phyloP scores from a whole-genome alignment of 805 yeast genomes.

The Candida hispaniensis region DNA sequence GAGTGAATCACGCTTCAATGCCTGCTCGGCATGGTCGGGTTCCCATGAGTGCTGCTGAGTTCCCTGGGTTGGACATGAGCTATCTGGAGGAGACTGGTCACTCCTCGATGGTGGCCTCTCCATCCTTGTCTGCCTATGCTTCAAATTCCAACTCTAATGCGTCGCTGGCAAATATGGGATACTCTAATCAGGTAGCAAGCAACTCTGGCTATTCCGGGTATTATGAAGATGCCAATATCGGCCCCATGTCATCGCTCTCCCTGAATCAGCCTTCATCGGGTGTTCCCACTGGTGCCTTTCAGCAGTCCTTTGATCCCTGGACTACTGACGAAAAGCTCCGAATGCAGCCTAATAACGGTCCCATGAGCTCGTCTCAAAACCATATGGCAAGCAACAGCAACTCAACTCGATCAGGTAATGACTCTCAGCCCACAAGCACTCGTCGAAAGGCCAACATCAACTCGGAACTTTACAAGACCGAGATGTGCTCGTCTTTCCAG shows the following conservation, averaged over 20 bases:
- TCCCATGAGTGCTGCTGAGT: slow-evolving; percentile 14
- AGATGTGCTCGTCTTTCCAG: slow-evolving; percentile 69
- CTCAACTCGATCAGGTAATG: no score
- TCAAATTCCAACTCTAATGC: slow-evolving; percentile 12
- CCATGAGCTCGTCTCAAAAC: no score
- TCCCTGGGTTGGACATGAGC: slow-evolving; percentile 13
- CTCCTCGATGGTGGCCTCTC: slow-evolving; percentile 2
- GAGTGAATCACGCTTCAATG: no score
- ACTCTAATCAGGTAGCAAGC: slow-evolving; percentile 5
- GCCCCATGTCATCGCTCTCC: no score
- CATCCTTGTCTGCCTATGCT: slow-evolving; percentile 7
- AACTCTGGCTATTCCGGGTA: slow-evolving; percentile 5
- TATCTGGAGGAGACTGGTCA: slow-evolving; percentile 10
- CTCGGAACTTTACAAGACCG: slow-evolving; percentile 78
- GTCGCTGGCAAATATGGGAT: slow-evolving; percentile 10
- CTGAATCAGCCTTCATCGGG: no score
- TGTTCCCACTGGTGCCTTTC: no score
- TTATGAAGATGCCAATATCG: no score
- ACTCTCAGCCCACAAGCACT: no score
- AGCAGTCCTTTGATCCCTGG: slow-evolving; percentile 15
- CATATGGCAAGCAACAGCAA: no score
- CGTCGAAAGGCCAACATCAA: slow-evolving; percentile 30
- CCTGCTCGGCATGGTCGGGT: slow-evolving; percentile 3
- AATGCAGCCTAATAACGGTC: no score
- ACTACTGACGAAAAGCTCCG: no score